Base-by-base conservation (phyloP, 345 rosid species). In the Euphorbia peplus region DNA sequence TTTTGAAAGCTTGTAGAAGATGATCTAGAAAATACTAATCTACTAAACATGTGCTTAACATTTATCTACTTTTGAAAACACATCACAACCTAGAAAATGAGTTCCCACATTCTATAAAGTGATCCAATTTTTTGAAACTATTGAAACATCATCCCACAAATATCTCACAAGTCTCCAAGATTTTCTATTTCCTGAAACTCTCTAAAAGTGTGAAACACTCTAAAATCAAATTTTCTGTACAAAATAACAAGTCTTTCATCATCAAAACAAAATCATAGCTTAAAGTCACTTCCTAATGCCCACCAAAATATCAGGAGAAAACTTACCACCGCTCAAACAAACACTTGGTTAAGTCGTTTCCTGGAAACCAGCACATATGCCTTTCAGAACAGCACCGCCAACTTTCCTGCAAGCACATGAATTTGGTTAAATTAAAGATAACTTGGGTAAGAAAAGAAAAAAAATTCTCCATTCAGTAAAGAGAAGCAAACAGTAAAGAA, bases 281-380 rank as follows among this genome's bases (percentile, higher is more conserved):
- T 51, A 54, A 28, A 12, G 11, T 51, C 48, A 37, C 35, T 39
- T 25, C 13, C 25, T 44, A 59, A 55, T 32, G 47, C 51, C 60
- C 37, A 46, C 11, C 55, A 60, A 44, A 63, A 69, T 57, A 77
- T 32, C 24, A 64, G 22, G 63, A 71, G 9, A 68, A 51, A 68
- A 66, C 88, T 41, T 82, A 93, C 98, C 97, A 37, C 79, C 76
- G 63, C 93, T 88, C 76, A 91, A 82, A 71, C 98, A 93, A 72
- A 91, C 96, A 73, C 88, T 83, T 52, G 97, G 98, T 81, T 93
- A 97, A 44, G 98, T 93, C 3, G 98, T 84, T 88, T 91, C 98
- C 83, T 93, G 91, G 51, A 93, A 93, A 79, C 98, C 98, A 83
- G 98, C 24, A 78, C 98, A 93, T 64, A 91, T 81, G 44, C 97